Evolutionary conservation across 2,329 filamentous ascomycete genomes (phyloP), one percentile per base, ranked within the genome.

Genomic region (Arthrobotrys musiformis): DNA sequence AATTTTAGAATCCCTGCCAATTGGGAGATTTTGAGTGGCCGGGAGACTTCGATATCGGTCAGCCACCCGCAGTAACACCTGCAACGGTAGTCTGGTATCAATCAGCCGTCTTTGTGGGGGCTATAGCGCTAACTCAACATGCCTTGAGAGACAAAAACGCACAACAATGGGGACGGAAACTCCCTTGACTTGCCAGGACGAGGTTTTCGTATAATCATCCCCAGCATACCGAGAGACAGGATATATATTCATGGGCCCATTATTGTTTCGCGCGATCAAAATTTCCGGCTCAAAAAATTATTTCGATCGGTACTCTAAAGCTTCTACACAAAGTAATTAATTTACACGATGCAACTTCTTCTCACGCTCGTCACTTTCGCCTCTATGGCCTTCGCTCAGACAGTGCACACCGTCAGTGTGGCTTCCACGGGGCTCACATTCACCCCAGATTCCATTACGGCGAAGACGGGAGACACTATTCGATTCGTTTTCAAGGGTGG

Each of bases 341-440:
- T 15, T 42, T 28, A 67, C 22, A 35, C n/a, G n/a, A 74, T 74
- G 61, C 62, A 35, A 15, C 46, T 37, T 22, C 30, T 67, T 42
- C 33, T 74, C 26, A 62, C 40, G 22, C 42, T 74, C 54, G 54
- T 62, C 35, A 42, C 44, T 11, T n/a, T 74, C 8, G 54, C 44
- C n/a, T 60, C 70, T 5, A 46, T 22, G 44, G 62, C 54, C 44
- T 9, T 74, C 26, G 70, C 62, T 2, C 60, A 54, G 44, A 85
- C 81, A 7, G 87, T 90, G 40, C 89, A 91, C 81, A 88, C 91
- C 70, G 88, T 93, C 66, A 87, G 88, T 79, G 91, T 93, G 70
- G 87, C 88, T 79, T 70, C 64, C 8, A 52, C 67, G 11, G 81
- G 81, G 9, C 84, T 91, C 73, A 86, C 85, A 78, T 94, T 89